phyloP scores from a whole-genome alignment of 805 yeast genomes.

The Candida broadrunensis region DNA sequence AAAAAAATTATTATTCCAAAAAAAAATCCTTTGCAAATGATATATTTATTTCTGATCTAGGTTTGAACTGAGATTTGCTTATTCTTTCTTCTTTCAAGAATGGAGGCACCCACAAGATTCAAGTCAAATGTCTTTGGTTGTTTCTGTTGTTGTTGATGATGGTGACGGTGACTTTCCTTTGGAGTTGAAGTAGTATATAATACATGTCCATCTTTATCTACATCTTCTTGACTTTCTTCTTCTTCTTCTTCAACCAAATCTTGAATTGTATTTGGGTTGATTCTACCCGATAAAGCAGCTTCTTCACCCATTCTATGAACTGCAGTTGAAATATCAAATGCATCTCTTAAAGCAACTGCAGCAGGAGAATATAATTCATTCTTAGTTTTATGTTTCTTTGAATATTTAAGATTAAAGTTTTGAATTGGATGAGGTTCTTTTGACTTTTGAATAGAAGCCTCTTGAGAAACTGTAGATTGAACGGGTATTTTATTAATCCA shows the following conservation, averaged over 20 bases:
- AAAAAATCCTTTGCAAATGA: no score
- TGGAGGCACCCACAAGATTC: constrained; percentile 51
- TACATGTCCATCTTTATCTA: constrained; percentile 11
- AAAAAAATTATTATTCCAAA: no score
- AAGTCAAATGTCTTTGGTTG: constrained; percentile 37
- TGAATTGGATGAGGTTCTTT: constrained; percentile 22
- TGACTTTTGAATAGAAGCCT: not conserved
- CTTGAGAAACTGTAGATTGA: constrained; percentile 3
- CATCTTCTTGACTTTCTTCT: constrained; percentile 21
- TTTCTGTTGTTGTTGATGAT: constrained; percentile 9
- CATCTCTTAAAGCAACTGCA: constrained; percentile 79
- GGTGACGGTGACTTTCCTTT: constrained; percentile 3
- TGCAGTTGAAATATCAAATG: constrained; percentile 82
- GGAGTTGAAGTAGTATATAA: constrained; percentile 1
- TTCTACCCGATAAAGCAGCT: constrained; percentile 30
- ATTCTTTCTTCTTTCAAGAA: constrained; percentile 43
- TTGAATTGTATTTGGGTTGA: constrained; percentile 13
- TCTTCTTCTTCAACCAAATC: constrained; percentile 39
- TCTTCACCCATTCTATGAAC: constrained; percentile 80
- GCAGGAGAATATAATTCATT: constrained; percentile 59
- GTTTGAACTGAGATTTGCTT: constrained; percentile 11
- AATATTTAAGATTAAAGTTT: constrained; percentile 18
- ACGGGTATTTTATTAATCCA: constrained; percentile 48
- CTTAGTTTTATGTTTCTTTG: constrained; percentile 21
- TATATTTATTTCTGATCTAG: no score